Conservation (phyloP, 306 rosid genomes). For the Canavalia ensiformis region DNA sequence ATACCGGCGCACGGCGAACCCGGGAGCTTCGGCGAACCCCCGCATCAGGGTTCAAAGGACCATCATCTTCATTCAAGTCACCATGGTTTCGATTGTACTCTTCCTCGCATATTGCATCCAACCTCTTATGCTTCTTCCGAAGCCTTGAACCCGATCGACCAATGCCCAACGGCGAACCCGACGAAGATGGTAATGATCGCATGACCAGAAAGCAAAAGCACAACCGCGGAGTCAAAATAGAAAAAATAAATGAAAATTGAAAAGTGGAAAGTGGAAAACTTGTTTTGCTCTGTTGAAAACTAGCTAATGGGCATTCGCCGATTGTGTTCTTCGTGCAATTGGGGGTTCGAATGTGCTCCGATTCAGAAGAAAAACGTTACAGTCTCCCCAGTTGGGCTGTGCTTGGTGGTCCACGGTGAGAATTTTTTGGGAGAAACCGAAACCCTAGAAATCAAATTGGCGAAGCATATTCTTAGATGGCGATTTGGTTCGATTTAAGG, state of each 20-base stretch:
- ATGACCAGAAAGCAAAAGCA: constrained; percentile 61
- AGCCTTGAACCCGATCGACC: constrained; percentile 67
- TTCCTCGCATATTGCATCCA: constrained; percentile 87
- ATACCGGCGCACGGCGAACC: constrained; percentile 78
- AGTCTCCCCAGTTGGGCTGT: constrained; percentile 55
- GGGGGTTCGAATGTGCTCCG: constrained; percentile 43
- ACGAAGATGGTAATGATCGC: constrained; percentile 65
- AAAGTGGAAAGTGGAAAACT: not conserved
- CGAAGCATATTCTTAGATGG: not conserved
- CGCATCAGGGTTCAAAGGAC: constrained; percentile 42
- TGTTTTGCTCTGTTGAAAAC: constrained; percentile 29
- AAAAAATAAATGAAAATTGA: not conserved
- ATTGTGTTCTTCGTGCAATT: constrained; percentile 50
- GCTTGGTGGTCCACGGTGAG: constrained; percentile 40
- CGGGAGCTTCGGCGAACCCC: constrained; percentile 85
- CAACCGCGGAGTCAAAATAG: constrained; percentile 1
- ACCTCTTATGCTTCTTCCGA: constrained; percentile 91
- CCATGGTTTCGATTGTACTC: constrained; percentile 79
- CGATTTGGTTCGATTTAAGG: not conserved
- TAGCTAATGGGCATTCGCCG: constrained; percentile 49
- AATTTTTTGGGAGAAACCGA: constrained; percentile 35
- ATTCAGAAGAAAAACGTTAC: constrained; percentile 41
- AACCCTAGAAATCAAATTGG: constrained; percentile 74
- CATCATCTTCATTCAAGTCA: constrained; percentile 65
- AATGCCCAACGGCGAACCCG: constrained; percentile 55